Percentiles rank a stretch among this genome's conserved stretches.
phyloP scores from a whole-genome alignment of 2,329 filamentous ascomycete species.

The Zarea fungicola region DNA sequence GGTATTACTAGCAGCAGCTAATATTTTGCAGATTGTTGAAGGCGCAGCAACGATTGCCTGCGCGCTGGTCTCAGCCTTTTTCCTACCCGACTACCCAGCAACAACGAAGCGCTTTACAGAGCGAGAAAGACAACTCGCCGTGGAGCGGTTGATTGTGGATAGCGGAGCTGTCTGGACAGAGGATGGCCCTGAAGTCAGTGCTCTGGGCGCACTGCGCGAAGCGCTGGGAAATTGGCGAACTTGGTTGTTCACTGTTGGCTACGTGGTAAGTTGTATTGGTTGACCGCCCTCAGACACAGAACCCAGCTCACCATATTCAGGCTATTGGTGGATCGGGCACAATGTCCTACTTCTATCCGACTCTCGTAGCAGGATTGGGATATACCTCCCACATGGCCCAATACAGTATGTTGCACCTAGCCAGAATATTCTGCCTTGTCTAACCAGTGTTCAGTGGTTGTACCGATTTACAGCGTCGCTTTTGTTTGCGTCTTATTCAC shows the following conservation, averaged over 20 bases:
- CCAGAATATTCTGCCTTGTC: neutral
- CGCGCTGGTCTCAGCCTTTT: slow-evolving; percentile 59
- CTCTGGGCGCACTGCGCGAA: slow-evolving; percentile 52
- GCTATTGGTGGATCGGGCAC: slow-evolving; percentile 38
- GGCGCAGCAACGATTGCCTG: slow-evolving; percentile 61
- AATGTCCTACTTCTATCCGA: slow-evolving; percentile 50
- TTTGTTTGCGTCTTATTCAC: slow-evolving; percentile 44
- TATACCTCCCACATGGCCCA: slow-evolving; percentile 41
- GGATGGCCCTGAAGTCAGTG: slow-evolving; percentile 63
- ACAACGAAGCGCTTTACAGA: slow-evolving; percentile 61
- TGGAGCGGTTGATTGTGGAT: slow-evolving; percentile 60
- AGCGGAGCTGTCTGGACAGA: slow-evolving; percentile 61
- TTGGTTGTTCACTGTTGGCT: slow-evolving; percentile 35
- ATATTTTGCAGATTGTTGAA: slow-evolving; percentile 44
- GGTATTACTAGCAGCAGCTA: neutral
- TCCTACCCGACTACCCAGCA: slow-evolving; percentile 71
- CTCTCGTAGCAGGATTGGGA: slow-evolving; percentile 45
- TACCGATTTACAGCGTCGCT: slow-evolving; percentile 49
- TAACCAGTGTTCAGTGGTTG: slow-evolving; percentile 25
- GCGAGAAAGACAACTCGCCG: slow-evolving; percentile 59
- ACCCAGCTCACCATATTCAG: no score
- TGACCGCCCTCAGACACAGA: no score
- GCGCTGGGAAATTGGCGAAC: slow-evolving; percentile 34
- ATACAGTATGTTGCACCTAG: slow-evolving; percentile 29
- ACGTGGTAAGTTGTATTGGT: slow-evolving; percentile 27